Evolutionary conservation across 2,329 filamentous ascomycete species (phyloP).

Genomic region (Arthrocladium fulminans): DNA sequence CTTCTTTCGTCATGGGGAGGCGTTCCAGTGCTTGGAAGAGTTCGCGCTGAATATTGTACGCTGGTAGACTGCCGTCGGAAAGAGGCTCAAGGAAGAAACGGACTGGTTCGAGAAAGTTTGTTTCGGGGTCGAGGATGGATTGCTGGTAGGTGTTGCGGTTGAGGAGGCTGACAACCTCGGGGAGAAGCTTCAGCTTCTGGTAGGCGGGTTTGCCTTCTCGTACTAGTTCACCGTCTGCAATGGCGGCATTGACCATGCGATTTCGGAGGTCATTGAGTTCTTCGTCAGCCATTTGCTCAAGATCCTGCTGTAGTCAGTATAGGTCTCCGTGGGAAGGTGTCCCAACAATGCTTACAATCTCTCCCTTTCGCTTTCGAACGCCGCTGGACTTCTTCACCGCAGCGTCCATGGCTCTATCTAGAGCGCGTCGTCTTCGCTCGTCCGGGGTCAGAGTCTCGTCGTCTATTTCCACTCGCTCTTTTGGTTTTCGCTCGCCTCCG

Average conservation of each 20-base stretch:
- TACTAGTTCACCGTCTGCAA: constrained; percentile 75
- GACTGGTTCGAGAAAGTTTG: constrained; percentile 87
- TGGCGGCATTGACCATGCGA: constrained; percentile 82
- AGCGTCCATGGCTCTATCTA: constrained; percentile 80
- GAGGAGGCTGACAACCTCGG: constrained; percentile 77
- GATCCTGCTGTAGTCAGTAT: constrained; percentile 50
- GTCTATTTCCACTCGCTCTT: constrained; percentile 54
- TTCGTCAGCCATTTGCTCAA: constrained; percentile 83
- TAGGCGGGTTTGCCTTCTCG: constrained; percentile 70
- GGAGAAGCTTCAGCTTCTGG: constrained; percentile 88
- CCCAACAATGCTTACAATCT: constrained; percentile 55
- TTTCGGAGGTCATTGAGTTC: constrained; percentile 81
- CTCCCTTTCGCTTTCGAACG: constrained; percentile 68
- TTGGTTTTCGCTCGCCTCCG: constrained; percentile 42
- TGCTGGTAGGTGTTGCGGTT: constrained; percentile 78
- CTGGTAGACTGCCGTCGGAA: constrained; percentile 85
- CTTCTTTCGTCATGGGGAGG: constrained; percentile 84
- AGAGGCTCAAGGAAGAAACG: constrained; percentile 96
- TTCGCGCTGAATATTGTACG: constrained; percentile 95
- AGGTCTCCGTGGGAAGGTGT: neutral
- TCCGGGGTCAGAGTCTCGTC: constrained; percentile 71
- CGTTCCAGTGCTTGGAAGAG: constrained; percentile 72
- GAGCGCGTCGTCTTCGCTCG: constrained; percentile 62
- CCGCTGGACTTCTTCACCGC: constrained; percentile 74
- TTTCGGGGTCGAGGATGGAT: constrained; percentile 84